Percentiles rank a stretch among this genome's conserved stretches.
These are phyloP conservation scores for Raphidocelis subcapitata DNA, from an alignment of 139 green algal genomes.

Conservation along the genomic window DNA sequence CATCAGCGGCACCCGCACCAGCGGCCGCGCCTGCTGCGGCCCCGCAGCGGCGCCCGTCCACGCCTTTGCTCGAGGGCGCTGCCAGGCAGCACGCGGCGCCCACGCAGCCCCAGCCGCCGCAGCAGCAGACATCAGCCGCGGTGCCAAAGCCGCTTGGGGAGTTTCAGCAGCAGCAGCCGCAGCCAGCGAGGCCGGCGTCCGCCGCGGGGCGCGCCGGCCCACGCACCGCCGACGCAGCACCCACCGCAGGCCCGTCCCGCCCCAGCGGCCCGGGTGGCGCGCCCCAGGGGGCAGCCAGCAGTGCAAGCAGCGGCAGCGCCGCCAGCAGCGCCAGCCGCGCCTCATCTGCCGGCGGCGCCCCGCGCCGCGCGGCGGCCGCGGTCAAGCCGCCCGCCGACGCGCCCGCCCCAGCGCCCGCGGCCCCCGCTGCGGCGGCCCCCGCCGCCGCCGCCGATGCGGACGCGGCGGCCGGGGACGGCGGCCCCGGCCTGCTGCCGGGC, in stretches of 20 bases:
- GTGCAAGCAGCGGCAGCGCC: not conserved
- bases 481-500: constrained; percentile 47
- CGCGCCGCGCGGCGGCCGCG: not conserved
- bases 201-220: no score
- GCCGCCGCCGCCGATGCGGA: not conserved
- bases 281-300: not conserved
- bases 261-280: not conserved
- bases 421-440: constrained; percentile 12
- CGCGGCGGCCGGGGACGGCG: not conserved
- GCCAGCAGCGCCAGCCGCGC: constrained; percentile 1
- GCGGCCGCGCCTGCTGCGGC: no score
- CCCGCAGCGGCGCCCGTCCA: no score
- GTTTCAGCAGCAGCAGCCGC: constrained; percentile 5
- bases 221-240: not conserved
- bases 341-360: not conserved
- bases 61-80: no score
- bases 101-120: constrained; percentile 11
- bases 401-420: no score
- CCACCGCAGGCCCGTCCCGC: not conserved
- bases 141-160: constrained; percentile 16
- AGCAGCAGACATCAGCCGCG: constrained; percentile 10
- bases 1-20: no score
- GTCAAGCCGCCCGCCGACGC: not conserved
- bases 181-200: no score
- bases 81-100: not conserved